Evolutionary conservation across 2,329 filamentous ascomycete genomes (phyloP), one percentile per base, ranked within the genome.

Genomic region (Claviceps capensis): DNA sequence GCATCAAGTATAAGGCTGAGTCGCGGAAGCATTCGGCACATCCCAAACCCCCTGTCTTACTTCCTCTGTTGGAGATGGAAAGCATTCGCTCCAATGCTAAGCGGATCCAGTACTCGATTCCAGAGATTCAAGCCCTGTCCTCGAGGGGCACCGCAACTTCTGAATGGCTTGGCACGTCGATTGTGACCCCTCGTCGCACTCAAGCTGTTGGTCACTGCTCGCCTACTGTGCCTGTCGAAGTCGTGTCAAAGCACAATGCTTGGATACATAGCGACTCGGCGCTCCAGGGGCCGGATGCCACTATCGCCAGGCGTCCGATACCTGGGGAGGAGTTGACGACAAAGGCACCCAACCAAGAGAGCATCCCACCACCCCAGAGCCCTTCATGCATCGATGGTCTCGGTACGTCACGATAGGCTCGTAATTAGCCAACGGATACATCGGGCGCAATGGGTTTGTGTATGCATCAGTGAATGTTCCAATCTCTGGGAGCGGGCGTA

Each of bases 1-100:
- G 55, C 3, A 52, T 65, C 47, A 61, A 60, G 38, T 50, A 55
- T 46, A 63, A 62, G 43, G 47, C 48, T 1, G 52, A 56, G 48
- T 48, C 49, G 37, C 55, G 55, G n/a, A 54, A 58, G 38, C 23
- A 47, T n/a, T 37, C 26, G 26, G 13, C 55, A 7, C 43, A n/a
- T 11, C 4, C 16, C 13, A 14, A 47, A 36, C 17, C 47, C 22
- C 22, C 44, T 6, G 7, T 36, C n/a, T 43, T 40, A n/a, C 47
- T 48, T 14, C 5, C 40, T 8, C 48, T 47, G 17, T 11, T 54
- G 19, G 13, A 44, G 19, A 48, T 50, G 16, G 43, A 50, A 19
- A n/a, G 7, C 14, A 13, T 30, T 5, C 41, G 9, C 13, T 14
- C 17, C 37, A 40, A 44, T 14, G 6, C 47, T 38, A 17, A 19